Percentiles rank a stretch among this genome's conserved stretches.
These are phyloP conservation scores for Biscogniauxia marginata DNA, from an alignment of 2,329 filamentous ascomycete species.

Conservation along the genomic window DNA sequence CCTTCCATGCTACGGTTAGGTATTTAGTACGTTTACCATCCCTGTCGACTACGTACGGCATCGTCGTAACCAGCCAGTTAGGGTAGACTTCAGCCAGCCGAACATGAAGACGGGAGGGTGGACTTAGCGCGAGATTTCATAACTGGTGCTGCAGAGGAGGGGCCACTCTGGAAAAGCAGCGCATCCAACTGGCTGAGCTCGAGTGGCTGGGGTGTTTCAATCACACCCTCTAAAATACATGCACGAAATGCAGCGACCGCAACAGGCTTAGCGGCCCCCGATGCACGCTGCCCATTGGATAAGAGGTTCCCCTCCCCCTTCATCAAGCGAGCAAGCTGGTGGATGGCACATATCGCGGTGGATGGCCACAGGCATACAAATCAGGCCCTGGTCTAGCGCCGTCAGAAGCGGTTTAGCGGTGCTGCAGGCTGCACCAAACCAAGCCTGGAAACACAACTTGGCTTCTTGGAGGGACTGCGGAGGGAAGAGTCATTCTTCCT, in stretches of 20 bases:
- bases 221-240: conserved; percentile 9
- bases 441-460: conserved; percentile 13
- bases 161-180: conserved; percentile 6
- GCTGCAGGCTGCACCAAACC: conserved; percentile 16
- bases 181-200: conserved; percentile 13
- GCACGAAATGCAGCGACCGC: conserved; percentile 3
- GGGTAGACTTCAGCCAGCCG: too few relatives aligned
- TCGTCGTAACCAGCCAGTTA: too few relatives aligned
- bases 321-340: conserved; percentile 1
- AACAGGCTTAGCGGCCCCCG: conserved; percentile 1
- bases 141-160: conserved; percentile 1
- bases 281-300: conserved; percentile 3
- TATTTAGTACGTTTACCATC: neutral
- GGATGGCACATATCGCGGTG: conserved; percentile 9
- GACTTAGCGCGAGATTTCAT: neutral
- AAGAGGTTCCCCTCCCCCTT: conserved; percentile 7
- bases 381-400: conserved; percentile 9
- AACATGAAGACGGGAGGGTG: neutral
- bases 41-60: too few relatives aligned
- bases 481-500: conserved; percentile 20
- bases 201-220: conserved; percentile 5
- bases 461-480: conserved; percentile 9
- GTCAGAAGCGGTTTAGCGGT: conserved; percentile 19
- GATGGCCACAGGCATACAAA: neutral
- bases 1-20: neutral